These are phyloP conservation scores for Perilla frutescens DNA, from an alignment of 257 asterid species.

Conservation along the genomic window DNA sequence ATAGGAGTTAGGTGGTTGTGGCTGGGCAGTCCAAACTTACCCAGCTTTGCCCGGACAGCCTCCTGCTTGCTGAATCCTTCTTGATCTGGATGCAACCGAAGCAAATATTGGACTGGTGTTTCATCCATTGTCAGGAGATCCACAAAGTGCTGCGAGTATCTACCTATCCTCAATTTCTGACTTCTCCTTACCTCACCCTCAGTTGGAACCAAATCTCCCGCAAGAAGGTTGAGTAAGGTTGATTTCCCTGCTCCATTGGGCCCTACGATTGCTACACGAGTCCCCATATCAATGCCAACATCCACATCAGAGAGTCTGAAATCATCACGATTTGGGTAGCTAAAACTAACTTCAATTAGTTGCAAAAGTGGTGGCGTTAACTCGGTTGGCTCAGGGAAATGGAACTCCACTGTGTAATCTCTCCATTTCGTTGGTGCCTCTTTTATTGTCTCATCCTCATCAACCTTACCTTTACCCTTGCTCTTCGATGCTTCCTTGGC, in stretches of 20 bases:
- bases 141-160: constrained; percentile 81
- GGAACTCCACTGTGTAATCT: constrained; percentile 73
- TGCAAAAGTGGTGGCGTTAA: constrained; percentile 72
- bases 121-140: constrained; percentile 72
- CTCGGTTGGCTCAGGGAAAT: constrained; percentile 79
- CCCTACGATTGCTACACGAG: constrained; percentile 80
- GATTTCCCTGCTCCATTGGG: constrained; percentile 85
- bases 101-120: constrained; percentile 71
- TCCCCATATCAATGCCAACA: constrained; percentile 82
- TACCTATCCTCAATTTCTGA: constrained; percentile 67
- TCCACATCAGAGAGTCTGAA: constrained; percentile 66
- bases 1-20: constrained; percentile 74
- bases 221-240: constrained; percentile 73
- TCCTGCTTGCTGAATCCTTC: constrained; percentile 74
- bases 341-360: constrained; percentile 67
- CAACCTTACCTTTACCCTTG: constrained; percentile 57
- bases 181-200: constrained; percentile 73
- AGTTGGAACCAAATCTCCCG: constrained; percentile 65
- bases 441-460: constrained; percentile 55
- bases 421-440: constrained; percentile 77
- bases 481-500: constrained; percentile 63
- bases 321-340: constrained; percentile 65
- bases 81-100: constrained; percentile 74
- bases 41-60: constrained; percentile 74
- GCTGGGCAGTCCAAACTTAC: constrained; percentile 79